A percentile compares a stretch with the other conserved stretches of the same genome.
Evolutionary conservation across 768 basidiomycete genomes (phyloP).

Genomic region (Gelatoporia subvermispora): DNA sequence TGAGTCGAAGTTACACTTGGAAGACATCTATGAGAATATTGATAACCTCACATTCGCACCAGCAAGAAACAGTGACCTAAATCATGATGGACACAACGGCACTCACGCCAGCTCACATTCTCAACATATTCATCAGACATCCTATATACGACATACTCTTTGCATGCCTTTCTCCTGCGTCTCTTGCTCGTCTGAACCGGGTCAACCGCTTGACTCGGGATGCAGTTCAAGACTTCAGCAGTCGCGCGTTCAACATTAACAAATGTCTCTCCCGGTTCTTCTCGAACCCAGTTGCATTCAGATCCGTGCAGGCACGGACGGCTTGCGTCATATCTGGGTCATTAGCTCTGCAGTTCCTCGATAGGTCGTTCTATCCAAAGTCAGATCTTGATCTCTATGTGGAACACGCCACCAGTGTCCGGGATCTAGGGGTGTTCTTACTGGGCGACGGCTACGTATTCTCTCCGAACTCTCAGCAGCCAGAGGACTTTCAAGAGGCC

Average conservation of each 20-base stretch:
- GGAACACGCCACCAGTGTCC: constrained; percentile 24
- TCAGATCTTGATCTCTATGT: constrained; percentile 51
- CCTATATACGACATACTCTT: constrained; percentile 10
- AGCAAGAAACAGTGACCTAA: too few species aligned
- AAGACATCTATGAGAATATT: too few species aligned
- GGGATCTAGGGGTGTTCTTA: constrained; percentile 34
- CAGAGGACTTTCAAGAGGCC: constrained; percentile 15
- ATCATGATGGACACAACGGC: too few species aligned
- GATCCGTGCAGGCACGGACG: constrained; percentile 39
- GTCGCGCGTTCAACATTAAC: constrained; percentile 30
- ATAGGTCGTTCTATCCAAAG: constrained; percentile 34
- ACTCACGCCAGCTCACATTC: neutral
- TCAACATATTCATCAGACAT: neutral
- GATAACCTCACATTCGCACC: too few species aligned
- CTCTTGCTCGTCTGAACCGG: constrained; percentile 11
- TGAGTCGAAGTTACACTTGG: too few species aligned
- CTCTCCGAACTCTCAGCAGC: constrained; percentile 28
- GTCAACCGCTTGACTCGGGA: constrained; percentile 7
- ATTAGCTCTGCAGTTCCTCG: constrained; percentile 48
- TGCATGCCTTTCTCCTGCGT: constrained; percentile 6
- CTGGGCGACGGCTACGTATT: constrained; percentile 28
- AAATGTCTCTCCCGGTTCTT: constrained; percentile 33
- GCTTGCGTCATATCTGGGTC: constrained; percentile 50
- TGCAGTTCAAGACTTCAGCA: constrained; percentile 19
- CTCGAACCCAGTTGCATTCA: constrained; percentile 31